Evolutionary conservation across 2,329 filamentous ascomycete genomes (phyloP), one percentile per base, ranked within the genome.

Genomic region (Coniochaeta sp.): DNA sequence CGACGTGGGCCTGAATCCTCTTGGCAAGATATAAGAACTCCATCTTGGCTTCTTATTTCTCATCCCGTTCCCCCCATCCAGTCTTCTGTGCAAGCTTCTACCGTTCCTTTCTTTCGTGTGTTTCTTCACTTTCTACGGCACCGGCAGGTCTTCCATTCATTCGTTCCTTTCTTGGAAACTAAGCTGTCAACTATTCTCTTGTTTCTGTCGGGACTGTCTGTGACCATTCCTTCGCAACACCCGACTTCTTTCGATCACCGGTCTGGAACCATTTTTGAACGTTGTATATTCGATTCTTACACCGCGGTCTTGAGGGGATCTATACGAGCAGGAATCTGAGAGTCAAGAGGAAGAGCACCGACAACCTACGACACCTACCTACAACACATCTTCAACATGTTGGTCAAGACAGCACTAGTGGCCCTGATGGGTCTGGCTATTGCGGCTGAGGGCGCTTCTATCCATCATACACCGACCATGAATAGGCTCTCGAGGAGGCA

Each of bases 381-480:
- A 60, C 60, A 62, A 62, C 58, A 31, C 58, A 31, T 58, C 55
- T 55, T 60, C 62, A 61, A 67, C 56, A 85, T 84, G 82, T 77
- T 82, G 69, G 68, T 82, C 69, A 81, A 82, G 70, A 74, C 73
- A 62, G 67, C 80, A 55, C 65, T 83, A 62, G 62, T 81, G 56
- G 75, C 79, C 73, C 75, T 84, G 24, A 63, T 81, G 69, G 77
- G 81, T 71, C 68, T 81, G 62, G 70, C 76, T 57, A 73, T 73
- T 60, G 68, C 77, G 52, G 68, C 74, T 60, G 79, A 84, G 43
- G 82, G 79, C 54, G 73, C 75, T 17, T 71, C 72, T 22, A 68
- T 81, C 61, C 66, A 71, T n/a, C 72, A 74, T 12, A 63, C 72
- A 66, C 60, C 77, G 73, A 52, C 47, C 2, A 31, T 31, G 22